These are phyloP conservation scores for Zoysia matrella DNA, from an alignment of 202 grass and related monocot genomes.

Conservation along the genomic window DNA sequence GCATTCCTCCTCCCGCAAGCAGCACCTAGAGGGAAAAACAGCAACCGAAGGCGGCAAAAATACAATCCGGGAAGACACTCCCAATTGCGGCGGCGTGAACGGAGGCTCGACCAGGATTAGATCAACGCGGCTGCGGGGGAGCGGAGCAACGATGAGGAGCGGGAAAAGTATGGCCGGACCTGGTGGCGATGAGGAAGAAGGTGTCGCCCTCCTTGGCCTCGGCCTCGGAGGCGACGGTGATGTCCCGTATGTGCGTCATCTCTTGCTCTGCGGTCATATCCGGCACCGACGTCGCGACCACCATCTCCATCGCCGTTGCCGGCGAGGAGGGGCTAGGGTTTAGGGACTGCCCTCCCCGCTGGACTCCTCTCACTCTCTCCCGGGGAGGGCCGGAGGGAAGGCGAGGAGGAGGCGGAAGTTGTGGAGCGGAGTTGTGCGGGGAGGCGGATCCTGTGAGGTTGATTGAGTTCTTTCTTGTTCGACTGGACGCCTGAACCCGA, in stretches of 20 bases:
- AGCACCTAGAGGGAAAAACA: neutral
- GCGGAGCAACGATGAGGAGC: neutral
- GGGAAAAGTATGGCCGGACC: constrained; percentile 38
- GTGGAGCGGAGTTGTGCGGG: neutral
- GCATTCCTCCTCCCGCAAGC: neutral
- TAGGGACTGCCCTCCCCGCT: neutral
- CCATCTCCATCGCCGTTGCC: constrained; percentile 40
- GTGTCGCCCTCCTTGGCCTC: constrained; percentile 92
- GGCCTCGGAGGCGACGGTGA: constrained; percentile 76
- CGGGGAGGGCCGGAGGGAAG: neutral
- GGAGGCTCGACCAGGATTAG: constrained; percentile 15
- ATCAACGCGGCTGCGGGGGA: constrained; percentile 5
- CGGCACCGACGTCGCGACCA: constrained; percentile 22
- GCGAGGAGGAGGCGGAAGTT: neutral
- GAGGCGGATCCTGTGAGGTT: constrained; percentile 5
- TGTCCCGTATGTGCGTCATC: constrained; percentile 81
- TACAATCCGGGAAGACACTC: neutral
- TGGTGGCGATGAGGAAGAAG: constrained; percentile 90
- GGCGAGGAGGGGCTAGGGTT: constrained; percentile 45
- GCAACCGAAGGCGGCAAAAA: neutral
- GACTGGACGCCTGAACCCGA: too few species aligned
- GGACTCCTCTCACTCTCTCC: neutral
- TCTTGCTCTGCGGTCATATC: constrained; percentile 77
- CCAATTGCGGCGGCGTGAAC: neutral
- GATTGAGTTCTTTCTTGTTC: too few species aligned